Evolutionary conservation across 768 basidiomycete species (phyloP).

Genomic region (Suillus lakei): DNA sequence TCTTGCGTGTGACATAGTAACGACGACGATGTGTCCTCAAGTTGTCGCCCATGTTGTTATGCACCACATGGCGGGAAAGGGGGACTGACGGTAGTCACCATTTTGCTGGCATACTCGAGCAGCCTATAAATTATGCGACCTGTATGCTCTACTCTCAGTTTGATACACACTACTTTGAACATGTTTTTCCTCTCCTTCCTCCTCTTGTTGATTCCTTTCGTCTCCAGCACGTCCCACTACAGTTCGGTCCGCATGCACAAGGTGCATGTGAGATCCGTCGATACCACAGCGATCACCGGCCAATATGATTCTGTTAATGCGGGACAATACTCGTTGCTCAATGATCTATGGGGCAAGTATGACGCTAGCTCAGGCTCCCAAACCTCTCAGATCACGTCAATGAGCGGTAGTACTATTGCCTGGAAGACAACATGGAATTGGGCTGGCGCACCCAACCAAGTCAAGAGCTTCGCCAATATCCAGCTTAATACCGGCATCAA

Average conservation of each 20-base stretch:
- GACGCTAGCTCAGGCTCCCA: slow-evolving; percentile 53
- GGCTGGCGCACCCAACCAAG: slow-evolving; percentile 46
- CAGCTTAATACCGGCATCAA: slow-evolving; percentile 55
- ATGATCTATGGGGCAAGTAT: slow-evolving; percentile 50
- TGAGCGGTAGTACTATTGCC: slow-evolving; percentile 45
- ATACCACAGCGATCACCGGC: slow-evolving; percentile 41
- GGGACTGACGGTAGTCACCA: neutral
- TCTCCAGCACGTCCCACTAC: slow-evolving; percentile 15
- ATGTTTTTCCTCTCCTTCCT: slow-evolving; percentile 5
- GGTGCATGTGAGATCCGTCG: slow-evolving; percentile 10
- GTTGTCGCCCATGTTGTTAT: neutral
- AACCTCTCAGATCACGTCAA: slow-evolving; percentile 51
- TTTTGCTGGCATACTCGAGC: neutral
- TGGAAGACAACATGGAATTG: slow-evolving; percentile 63
- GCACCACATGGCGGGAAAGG: neutral
- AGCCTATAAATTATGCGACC: neutral
- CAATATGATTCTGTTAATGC: slow-evolving; percentile 56
- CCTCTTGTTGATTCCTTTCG: slow-evolving; percentile 26
- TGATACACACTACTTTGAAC: too few relatives aligned
- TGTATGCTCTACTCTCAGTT: neutral
- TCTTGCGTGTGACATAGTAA: neutral
- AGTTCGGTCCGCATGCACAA: neutral
- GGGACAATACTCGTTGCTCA: slow-evolving; percentile 52
- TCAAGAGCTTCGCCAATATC: slow-evolving; percentile 69
- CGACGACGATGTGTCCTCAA: neutral